Evolutionary conservation across 768 basidiomycete species (phyloP).

Genomic region (Pulveroboletus frians): DNA sequence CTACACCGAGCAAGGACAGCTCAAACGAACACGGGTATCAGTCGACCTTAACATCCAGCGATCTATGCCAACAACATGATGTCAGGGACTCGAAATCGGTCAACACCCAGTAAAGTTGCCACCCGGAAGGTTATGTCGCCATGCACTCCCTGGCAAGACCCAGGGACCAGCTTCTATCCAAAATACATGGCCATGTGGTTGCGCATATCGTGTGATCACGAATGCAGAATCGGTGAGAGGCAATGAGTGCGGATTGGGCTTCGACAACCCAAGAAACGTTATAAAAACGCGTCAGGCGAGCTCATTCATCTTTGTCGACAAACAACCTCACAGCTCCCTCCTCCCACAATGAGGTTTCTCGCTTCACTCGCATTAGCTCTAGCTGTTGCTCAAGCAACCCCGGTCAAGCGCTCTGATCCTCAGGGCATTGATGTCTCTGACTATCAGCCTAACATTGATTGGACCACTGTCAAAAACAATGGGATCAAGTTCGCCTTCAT

Average conservation of each 20-base stretch:
- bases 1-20: not conserved
- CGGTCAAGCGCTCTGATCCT: conserved; percentile 34
- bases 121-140: not conserved
- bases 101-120: no score
- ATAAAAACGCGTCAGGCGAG: conserved; percentile 10
- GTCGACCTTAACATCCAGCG: not conserved
- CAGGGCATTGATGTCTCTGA: conserved; percentile 53
- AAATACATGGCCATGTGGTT: not conserved
- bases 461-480: conserved; percentile 45
- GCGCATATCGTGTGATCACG: conserved; percentile 14
- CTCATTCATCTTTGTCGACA: not conserved
- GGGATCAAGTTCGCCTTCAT: conserved; percentile 56
- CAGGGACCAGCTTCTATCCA: not conserved
- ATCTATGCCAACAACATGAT: not conserved
- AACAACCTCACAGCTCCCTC: not conserved
- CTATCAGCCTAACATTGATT: conserved; percentile 47
- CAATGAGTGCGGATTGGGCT: not conserved
- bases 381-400: conserved; percentile 12
- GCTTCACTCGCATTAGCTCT: conserved; percentile 13
- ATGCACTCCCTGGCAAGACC: not conserved
- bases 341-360: conserved; percentile 19
- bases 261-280: not conserved
- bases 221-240: not conserved
- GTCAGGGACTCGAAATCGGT: not conserved
- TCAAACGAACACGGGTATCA: not conserved